Conservation (phyloP, 495 filamentous ascomycete genomes). For the Penicillium cosmopolitanum region DNA sequence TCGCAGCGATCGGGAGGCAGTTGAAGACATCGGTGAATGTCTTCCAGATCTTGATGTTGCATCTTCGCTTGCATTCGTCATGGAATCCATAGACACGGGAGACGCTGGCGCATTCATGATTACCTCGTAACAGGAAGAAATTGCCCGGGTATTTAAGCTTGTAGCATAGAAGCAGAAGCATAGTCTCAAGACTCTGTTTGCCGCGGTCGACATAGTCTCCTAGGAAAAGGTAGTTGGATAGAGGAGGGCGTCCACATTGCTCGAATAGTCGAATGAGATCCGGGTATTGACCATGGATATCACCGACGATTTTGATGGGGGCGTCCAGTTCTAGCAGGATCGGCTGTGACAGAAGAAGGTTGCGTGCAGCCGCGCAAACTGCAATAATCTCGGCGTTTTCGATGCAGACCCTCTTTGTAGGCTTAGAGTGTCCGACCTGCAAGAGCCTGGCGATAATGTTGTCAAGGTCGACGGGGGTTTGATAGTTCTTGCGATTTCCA, state of each 20-base stretch:
- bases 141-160: conserved; percentile 99
- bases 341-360: conserved; percentile 92
- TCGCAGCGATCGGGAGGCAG: conserved; percentile 90
- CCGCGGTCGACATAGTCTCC: conserved; percentile 98
- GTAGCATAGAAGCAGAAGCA: conserved; percentile 93
- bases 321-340: conserved; percentile 88
- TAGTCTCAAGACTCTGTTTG: conserved; percentile 97
- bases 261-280: conserved; percentile 98
- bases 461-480: conserved; percentile 70
- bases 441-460: conserved; percentile 95
- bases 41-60: conserved; percentile 99
- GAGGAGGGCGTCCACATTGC: conserved; percentile 97
- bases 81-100: conserved; percentile 99
- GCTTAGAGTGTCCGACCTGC: conserved; percentile 94
- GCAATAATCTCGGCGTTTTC: conserved; percentile 97
- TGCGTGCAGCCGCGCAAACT: conserved; percentile 85
- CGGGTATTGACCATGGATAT: conserved; percentile 99
- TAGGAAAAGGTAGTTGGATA: conserved; percentile 92
- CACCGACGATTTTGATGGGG: conserved; percentile 97
- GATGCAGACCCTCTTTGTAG: conserved; percentile 93
- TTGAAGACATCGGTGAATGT: conserved; percentile 99
- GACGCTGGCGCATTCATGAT: conserved; percentile 98
- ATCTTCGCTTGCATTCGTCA: conserved; percentile 96
- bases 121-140: conserved; percentile 95
- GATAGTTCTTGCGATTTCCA: conserved; percentile 13